Evolutionary conservation across 2,329 filamentous ascomycete species (phyloP), one percentile per base, ranked within the genome.

Genomic region (Amphichorda felina): DNA sequence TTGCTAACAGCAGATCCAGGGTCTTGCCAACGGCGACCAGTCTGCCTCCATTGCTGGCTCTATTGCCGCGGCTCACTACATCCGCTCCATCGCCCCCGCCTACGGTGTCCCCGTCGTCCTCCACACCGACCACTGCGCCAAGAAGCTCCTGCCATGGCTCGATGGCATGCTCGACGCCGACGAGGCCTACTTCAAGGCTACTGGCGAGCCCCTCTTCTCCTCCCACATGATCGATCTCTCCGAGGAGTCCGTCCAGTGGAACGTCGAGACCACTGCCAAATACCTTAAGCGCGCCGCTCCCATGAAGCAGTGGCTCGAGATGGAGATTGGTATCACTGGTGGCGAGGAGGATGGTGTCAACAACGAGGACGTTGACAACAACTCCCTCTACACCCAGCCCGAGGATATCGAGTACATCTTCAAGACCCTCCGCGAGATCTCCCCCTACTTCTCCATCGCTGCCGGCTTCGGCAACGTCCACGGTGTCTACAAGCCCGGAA

Each of bases 271-370:
- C 57, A 96, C 89, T 42, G 84, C 83, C 57, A 76, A 80, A 61
- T 95, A 98, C 73, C 76, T 96, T 45, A 81, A 94, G 78, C 83
- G 89, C 50, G 85, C 82, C 57, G 86, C 87, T 34, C 87, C 88
- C 51, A 86, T 95, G 85, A 94, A 93, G 75, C 87, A 95, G 66
- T 96, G 86, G 86, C 78, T 98, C 49, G 91, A 98, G 77, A 98
- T 96, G 89, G 82, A 86, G 60, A 70, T 66, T 47, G 59, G 60
- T 58, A 93, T 95, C 66, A 96, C 91, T 42, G 89, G 88, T 69
- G 87, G 88, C 66, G 88, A 95, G 70, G 88, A 95, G 64, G 88
- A 95, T 51, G 89, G 89, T 66, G 88, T 96, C 61, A 94, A 95
- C 82, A 96, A 96, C 72, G 87, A 94, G 68, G 76, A 81, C 50